These are phyloP conservation scores for Fraxinus excelsior DNA, from an alignment of 257 asterid species.

Conservation along the genomic window DNA sequence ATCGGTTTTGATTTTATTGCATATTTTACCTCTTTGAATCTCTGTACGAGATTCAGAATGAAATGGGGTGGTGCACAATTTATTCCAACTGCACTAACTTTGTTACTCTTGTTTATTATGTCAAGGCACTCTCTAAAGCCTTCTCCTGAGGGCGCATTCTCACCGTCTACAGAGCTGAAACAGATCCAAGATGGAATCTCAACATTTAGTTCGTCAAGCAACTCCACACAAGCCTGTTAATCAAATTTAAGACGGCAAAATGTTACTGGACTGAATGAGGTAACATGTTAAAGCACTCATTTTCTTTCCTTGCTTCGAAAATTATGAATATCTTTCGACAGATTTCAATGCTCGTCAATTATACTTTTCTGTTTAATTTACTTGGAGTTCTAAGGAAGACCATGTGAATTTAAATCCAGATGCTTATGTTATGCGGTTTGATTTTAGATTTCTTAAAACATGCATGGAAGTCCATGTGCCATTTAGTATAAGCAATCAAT, in stretches of 20 bases:
- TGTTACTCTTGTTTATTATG: constrained; percentile 52
- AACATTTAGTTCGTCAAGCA: constrained; percentile 68
- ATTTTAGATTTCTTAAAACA: background rate
- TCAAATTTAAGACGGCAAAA: background rate
- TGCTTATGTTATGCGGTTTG: no score
- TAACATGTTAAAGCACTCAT: background rate
- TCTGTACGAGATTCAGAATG: constrained; percentile 58
- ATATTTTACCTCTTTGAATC: constrained; percentile 57
- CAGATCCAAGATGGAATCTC: constrained; percentile 83
- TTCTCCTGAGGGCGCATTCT: constrained; percentile 79
- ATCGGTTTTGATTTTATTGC: background rate
- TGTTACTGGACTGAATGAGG: background rate
- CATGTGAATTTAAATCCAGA: background rate
- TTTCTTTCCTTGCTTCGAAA: no score
- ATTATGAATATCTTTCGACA: no score
- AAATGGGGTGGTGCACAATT: constrained; percentile 89
- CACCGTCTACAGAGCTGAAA: constrained; percentile 78
- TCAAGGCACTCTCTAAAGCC: constrained; percentile 62
- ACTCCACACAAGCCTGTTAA: constrained; percentile 67
- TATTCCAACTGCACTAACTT: constrained; percentile 68
- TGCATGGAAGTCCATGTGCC: background rate
- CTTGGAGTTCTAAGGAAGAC: background rate
- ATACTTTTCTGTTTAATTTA: no score
- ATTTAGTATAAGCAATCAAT: background rate
- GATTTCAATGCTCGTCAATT: no score